Percentiles rank a stretch among this genome's conserved stretches.
phyloP scores from a whole-genome alignment of 2,329 filamentous ascomycete genomes.

The Microsporum audouinii region DNA sequence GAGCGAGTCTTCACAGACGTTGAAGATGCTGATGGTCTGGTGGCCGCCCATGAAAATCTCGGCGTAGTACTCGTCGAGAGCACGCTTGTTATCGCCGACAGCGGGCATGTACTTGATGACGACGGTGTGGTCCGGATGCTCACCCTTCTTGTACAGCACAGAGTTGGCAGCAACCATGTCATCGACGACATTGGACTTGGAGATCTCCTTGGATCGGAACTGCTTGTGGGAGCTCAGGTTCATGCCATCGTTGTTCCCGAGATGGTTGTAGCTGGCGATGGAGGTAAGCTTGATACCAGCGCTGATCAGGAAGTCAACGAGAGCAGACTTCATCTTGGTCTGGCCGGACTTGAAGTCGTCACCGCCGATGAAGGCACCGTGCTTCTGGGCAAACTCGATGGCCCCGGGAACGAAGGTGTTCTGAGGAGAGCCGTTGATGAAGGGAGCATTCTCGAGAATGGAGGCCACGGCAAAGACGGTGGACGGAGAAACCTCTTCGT shows the following conservation, averaged over 20 bases:
- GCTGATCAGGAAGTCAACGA: slow-evolving; percentile 97
- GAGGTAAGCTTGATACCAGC: slow-evolving; percentile 98
- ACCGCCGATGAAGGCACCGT: slow-evolving; percentile 83
- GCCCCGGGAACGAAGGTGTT: slow-evolving; percentile 97
- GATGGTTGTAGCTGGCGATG: slow-evolving; percentile 97
- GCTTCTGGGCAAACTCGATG: slow-evolving; percentile 75
- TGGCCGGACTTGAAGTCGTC: slow-evolving; percentile 99
- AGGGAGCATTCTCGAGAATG: slow-evolving; percentile 78
- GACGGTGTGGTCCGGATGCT: slow-evolving; percentile 95
- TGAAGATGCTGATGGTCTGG: slow-evolving; percentile 96
- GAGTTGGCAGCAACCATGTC: slow-evolving; percentile 97
- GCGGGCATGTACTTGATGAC: slow-evolving; percentile 99
- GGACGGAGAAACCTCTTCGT: slow-evolving; percentile 86
- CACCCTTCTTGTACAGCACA: slow-evolving; percentile 78
- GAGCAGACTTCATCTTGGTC: slow-evolving; percentile 99
- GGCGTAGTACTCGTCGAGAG: slow-evolving; percentile 96
- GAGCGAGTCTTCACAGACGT: slow-evolving; percentile 97
- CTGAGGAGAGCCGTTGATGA: slow-evolving; percentile 98
- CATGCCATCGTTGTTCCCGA: slow-evolving; percentile 98
- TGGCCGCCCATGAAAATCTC: slow-evolving; percentile 99
- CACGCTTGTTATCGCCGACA: slow-evolving; percentile 97
- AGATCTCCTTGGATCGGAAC: slow-evolving; percentile 99
- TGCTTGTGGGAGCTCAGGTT: slow-evolving; percentile 95
- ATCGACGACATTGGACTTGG: slow-evolving; percentile 97
- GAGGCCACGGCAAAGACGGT: slow-evolving; percentile 92